Percentiles rank a stretch among this genome's conserved stretches.
Conservation (phyloP, 2,329 filamentous ascomycete species). For the Microcera coccophila region DNA sequence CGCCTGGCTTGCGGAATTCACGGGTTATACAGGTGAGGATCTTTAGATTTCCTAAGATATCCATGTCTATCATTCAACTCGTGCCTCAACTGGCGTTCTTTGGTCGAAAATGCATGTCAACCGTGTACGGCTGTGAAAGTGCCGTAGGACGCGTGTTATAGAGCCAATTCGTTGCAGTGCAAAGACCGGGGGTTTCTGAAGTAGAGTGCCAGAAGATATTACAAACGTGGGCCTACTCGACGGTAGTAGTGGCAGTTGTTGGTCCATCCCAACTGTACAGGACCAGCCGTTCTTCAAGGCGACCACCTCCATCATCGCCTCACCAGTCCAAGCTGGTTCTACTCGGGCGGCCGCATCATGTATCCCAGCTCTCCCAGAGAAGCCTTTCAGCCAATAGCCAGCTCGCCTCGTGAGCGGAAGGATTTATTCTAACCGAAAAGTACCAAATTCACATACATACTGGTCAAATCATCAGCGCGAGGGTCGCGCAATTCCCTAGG, state of each 20-base stretch:
- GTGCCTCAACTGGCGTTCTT: too few species aligned
- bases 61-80: slow-evolving; percentile 2
- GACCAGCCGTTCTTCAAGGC: slow-evolving; percentile 17
- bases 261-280: too few species aligned
- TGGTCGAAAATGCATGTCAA: too few species aligned
- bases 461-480: not conserved
- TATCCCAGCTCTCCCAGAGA: not conserved
- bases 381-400: not conserved
- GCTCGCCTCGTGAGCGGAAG: not conserved
- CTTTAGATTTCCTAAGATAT: slow-evolving; percentile 12
- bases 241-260: too few species aligned
- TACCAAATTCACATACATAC: not conserved
- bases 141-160: too few species aligned
- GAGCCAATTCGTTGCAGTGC: too few species aligned
- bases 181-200: too few species aligned
- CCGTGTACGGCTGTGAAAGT: too few species aligned
- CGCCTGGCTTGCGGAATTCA: slow-evolving; percentile 14
- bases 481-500: too few species aligned
- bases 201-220: too few species aligned
- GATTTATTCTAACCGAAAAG: not conserved
- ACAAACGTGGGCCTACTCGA: too few species aligned
- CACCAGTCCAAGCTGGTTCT: slow-evolving; percentile 13
- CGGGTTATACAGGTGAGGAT: slow-evolving; percentile 12
- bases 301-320: slow-evolving; percentile 14
- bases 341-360: slow-evolving; percentile 5